Evolutionary conservation across 441 rosid genomes (phyloP).

Genomic region (Populus tomentosa): DNA sequence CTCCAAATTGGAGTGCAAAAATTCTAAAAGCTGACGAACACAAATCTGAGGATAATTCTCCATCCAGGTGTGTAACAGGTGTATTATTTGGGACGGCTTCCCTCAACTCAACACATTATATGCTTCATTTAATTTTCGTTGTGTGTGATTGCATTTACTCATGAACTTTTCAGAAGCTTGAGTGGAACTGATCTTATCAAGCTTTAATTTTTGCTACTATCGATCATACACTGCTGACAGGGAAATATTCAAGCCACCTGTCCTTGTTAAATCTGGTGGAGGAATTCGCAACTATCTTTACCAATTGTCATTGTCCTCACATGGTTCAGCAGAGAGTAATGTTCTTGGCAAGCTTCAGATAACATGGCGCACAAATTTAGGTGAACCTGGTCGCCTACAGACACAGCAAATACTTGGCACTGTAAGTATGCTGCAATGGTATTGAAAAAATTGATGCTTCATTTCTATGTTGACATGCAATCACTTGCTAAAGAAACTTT

Average conservation of each 20-base stretch:
- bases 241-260: slow-evolving; percentile 61
- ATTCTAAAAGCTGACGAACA: slow-evolving; percentile 51
- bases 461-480: slow-evolving; percentile 1
- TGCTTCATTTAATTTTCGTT: neutral
- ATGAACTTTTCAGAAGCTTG: neutral
- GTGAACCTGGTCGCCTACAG: slow-evolving; percentile 97
- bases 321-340: slow-evolving; percentile 50
- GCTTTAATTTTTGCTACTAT: slow-evolving; percentile 2
- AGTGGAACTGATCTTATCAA: neutral
- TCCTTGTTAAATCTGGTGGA: slow-evolving; percentile 84
- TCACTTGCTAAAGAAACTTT: neutral
- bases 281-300: slow-evolving; percentile 89
- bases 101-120: neutral
- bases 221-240: slow-evolving; percentile 37
- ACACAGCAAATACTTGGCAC: slow-evolving; percentile 94
- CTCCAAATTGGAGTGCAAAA: slow-evolving; percentile 74
- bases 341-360: slow-evolving; percentile 95
- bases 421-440: slow-evolving; percentile 41
- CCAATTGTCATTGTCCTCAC: slow-evolving; percentile 48
- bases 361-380: slow-evolving; percentile 95
- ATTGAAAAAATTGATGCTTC: neutral
- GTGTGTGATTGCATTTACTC: neutral
- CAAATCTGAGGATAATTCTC: slow-evolving; percentile 30
- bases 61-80: slow-evolving; percentile 40
- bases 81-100: neutral